phyloP scores from a whole-genome alignment of 164 flowering plant genomes.

The Tinospora cordifolia region DNA sequence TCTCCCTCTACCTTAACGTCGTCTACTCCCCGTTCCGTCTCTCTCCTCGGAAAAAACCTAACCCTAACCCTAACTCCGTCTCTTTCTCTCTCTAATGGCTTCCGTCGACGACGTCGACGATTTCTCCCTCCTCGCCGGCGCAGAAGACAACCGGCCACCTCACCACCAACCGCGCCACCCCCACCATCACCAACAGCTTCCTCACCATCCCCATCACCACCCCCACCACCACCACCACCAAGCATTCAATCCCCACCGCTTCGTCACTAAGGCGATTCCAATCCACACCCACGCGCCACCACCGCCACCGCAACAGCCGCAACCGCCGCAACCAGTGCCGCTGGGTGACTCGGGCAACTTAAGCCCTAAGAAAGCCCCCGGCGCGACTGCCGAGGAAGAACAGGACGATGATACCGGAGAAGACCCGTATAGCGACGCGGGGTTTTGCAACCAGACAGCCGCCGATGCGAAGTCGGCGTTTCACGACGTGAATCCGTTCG shows the following conservation, averaged over 20 bases:
- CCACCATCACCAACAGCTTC: slow-evolving; percentile 8
- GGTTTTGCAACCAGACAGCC: slow-evolving; percentile 28
- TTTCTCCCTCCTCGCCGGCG: slow-evolving; percentile 25
- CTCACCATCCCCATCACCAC: background rate
- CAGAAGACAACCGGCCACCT: slow-evolving; percentile 8
- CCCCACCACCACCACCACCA: slow-evolving; percentile 9
- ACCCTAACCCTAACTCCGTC: slow-evolving; percentile 25
- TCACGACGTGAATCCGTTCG: slow-evolving; percentile 2
- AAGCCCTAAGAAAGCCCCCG: slow-evolving; percentile 19
- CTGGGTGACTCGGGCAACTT: background rate
- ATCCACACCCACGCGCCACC: slow-evolving; percentile 4
- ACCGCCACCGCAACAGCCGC: background rate
- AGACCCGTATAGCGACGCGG: slow-evolving; percentile 27
- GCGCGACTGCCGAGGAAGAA: slow-evolving; percentile 15
- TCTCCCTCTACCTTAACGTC: slow-evolving; percentile 38
- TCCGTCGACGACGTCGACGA: slow-evolving; percentile 39
- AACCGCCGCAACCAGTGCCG: background rate
- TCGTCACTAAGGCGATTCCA: slow-evolving; percentile 8
- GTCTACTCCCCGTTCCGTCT: slow-evolving; percentile 25
- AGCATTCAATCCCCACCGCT: slow-evolving; percentile 12
- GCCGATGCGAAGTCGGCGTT: slow-evolving; percentile 5
- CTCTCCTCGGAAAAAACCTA: slow-evolving; percentile 18
- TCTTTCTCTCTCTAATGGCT: slow-evolving; percentile 22
- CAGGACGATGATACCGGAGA: slow-evolving; percentile 27
- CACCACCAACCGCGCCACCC: slow-evolving; percentile 12